Evolutionary conservation across 2,329 filamentous ascomycete species (phyloP), one percentile per base, ranked within the genome.

Genomic region (Bisporella sp.): DNA sequence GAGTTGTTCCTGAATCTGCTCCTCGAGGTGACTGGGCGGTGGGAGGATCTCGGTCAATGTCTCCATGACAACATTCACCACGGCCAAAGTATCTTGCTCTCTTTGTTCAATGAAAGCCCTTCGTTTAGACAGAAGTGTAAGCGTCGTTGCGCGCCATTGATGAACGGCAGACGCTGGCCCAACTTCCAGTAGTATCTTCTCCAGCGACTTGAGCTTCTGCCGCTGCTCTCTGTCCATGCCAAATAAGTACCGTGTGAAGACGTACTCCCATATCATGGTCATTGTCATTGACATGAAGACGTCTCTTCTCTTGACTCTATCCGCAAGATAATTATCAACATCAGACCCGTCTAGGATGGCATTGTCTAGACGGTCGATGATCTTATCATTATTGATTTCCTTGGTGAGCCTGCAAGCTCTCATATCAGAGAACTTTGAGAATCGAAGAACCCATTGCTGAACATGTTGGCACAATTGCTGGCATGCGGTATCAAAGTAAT

Each of bases 211-310:
- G 67, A 99, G 84, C 70, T 97, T 97, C 69, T 97, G 91, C 61
- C 93, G 83, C 70, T 99, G 93, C 69, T 97, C 93, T 61, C 91
- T 82, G 67, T 99, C 93, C 89, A 99, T 96, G 62, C 93, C 93
- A 67, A 99, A 99, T 30, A 99, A 82, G 68, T 99, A 99, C 57
- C 93, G 84, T 6, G 92, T 96, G 66, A 99, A 99, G 66, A 99
- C 85, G 64, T 95, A 96, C 69, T 99, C 93, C 91, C 91, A 99
- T 47, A 99, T 84, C 90, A 99, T 96, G 54, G 87, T 93, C 91
- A 97, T 97, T 50, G 92, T 89, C 68, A 99, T 90, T 37, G 90
- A 93, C 89, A 97, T 96, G 76, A 99, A 96, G 52, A 97, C 84
- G 67, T 97, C 92, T 53, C 92, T 84, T 54, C 93, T 85, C 63